These are phyloP conservation scores for Naumovozyma baii DNA, from an alignment of 805 yeast genomes.

Conservation along the genomic window DNA sequence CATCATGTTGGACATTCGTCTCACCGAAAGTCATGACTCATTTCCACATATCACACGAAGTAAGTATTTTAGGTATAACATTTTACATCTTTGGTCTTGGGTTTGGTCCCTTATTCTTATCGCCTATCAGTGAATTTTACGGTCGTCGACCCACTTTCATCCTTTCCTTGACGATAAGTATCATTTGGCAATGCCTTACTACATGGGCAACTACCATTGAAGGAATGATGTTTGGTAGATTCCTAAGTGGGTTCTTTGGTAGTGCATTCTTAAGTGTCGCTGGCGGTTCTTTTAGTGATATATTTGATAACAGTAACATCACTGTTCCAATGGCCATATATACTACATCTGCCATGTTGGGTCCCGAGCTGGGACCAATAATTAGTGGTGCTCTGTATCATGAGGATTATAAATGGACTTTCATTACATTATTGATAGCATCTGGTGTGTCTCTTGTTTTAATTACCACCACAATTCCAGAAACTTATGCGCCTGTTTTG, in stretches of 20 bases:
- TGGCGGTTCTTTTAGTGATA: constrained; percentile 68
- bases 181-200: constrained; percentile 43
- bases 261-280: constrained; percentile 68
- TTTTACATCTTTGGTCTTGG: constrained; percentile 66
- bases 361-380: constrained; percentile 64
- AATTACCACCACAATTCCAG: constrained; percentile 43
- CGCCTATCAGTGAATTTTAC: constrained; percentile 58
- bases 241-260: constrained; percentile 63
- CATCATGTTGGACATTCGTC: constrained; percentile 60
- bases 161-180: constrained; percentile 50
- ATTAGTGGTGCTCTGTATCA: constrained; percentile 46
- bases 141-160: constrained; percentile 55
- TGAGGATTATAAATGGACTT: constrained; percentile 60
- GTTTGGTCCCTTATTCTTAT: constrained; percentile 51
- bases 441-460: constrained; percentile 45
- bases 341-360: constrained; percentile 54
- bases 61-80: constrained; percentile 47
- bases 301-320: constrained; percentile 50
- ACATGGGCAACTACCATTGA: constrained; percentile 54
- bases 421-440: constrained; percentile 52
- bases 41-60: constrained; percentile 47
- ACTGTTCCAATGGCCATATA: constrained; percentile 63
- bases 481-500: constrained; percentile 52
- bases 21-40: constrained; percentile 39
- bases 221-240: constrained; percentile 55